These are phyloP conservation scores for Pichia rugopelliculosa DNA, from an alignment of 805 yeast genomes.

Conservation along the genomic window DNA sequence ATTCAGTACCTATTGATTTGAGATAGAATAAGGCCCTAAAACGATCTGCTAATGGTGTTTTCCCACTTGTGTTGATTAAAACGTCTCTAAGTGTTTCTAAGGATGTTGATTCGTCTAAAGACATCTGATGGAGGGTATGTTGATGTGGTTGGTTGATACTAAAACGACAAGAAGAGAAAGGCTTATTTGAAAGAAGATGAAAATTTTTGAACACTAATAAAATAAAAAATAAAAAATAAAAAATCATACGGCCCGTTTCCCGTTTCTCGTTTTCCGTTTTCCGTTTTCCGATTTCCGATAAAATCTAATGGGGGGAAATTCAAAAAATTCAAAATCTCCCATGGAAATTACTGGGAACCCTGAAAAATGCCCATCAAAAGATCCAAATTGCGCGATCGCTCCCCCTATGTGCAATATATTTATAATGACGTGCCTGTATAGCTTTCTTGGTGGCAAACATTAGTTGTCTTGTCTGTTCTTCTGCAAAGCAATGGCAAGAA, in stretches of 20 bases:
- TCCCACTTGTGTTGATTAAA: constrained; percentile 56
- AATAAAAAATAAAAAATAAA: background rate
- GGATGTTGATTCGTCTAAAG: constrained; percentile 24
- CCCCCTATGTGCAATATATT: no score
- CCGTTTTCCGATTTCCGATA: no score
- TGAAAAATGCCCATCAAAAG: no score
- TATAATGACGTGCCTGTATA: no score
- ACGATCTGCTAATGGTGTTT: constrained; percentile 71
- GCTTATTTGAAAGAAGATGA: background rate
- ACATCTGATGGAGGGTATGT: background rate
- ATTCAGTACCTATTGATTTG: constrained; percentile 78
- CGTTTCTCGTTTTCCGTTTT: no score
- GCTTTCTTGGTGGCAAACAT: background rate
- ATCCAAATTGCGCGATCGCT: no score
- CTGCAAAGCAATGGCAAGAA: constrained; percentile 13
- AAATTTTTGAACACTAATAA: background rate
- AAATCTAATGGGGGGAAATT: no score
- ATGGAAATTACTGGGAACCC: no score
- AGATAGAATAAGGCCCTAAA: constrained; percentile 92
- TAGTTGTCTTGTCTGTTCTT: no score
- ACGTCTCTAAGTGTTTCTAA: constrained; percentile 70
- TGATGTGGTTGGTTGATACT: background rate
- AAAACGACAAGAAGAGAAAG: background rate
- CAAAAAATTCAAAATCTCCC: no score
- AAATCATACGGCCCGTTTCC: no score